Conservation (phyloP, 768 basidiomycete genomes). For the Suillus placidus region DNA sequence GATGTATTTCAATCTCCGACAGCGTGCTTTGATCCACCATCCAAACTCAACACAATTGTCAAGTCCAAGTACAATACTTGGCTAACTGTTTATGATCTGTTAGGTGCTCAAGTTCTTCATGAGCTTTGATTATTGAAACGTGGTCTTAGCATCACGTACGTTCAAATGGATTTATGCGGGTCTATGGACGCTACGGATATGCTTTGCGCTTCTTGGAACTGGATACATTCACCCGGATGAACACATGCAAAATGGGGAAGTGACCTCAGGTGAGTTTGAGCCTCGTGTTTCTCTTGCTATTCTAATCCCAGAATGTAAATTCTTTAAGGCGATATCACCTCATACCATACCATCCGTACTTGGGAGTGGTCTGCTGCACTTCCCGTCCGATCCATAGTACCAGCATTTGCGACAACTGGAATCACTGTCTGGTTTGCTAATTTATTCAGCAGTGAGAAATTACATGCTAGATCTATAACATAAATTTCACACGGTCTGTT, state of each 20-base stretch:
- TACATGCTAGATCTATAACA: not conserved
- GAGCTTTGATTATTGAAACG: not conserved
- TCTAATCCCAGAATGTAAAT: conserved; percentile 13
- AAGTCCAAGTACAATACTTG: not conserved
- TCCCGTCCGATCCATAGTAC: conserved; percentile 40
- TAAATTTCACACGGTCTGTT: conserved; percentile 11
- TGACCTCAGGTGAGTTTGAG: conserved; percentile 34
- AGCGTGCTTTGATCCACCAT: not conserved
- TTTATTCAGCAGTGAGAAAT: conserved; percentile 25
- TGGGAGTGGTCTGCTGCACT: conserved; percentile 43
- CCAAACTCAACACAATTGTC: not conserved
- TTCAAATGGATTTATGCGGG: conserved; percentile 24
- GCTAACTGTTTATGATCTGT: not conserved
- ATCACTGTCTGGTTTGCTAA: conserved; percentile 30
- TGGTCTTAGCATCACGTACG: conserved; percentile 17
- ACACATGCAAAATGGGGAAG: conserved; percentile 44
- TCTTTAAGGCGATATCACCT: conserved; percentile 29
- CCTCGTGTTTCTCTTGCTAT: conserved; percentile 4
- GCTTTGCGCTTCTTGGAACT: conserved; percentile 36
- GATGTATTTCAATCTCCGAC: conserved; percentile 33
- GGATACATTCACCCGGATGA: conserved; percentile 47
- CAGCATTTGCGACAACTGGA: conserved; percentile 36
- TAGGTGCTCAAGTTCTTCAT: not conserved
- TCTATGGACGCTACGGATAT: conserved; percentile 32
- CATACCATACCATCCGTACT: conserved; percentile 30